Percentiles rank a stretch among this genome's conserved stretches.
Evolutionary conservation across 2,329 filamentous ascomycete species (phyloP).

Genomic region (Calonectria leucothoes): DNA sequence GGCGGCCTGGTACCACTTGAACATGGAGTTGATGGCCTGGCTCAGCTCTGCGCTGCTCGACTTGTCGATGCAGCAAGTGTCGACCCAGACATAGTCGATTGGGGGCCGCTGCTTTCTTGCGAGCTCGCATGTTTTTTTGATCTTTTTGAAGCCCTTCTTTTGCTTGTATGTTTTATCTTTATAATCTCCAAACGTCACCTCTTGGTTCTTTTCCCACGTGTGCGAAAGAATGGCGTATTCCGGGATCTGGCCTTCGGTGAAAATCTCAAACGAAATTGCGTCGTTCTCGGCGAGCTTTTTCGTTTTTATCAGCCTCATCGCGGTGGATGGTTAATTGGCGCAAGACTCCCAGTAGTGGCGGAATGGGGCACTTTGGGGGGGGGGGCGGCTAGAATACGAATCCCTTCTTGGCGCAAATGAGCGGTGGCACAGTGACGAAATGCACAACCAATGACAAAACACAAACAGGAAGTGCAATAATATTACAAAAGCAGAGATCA

Average conservation of each 20-base stretch:
- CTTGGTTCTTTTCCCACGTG: not conserved
- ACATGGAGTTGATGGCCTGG: slow-evolving; percentile 42
- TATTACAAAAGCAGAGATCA: not conserved
- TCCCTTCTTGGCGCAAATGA: not conserved
- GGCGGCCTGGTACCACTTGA: slow-evolving; percentile 35
- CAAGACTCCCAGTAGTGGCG: not conserved
- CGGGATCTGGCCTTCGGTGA: not conserved
- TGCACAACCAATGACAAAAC: not conserved
- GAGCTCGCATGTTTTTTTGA: not conserved
- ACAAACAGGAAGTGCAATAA: not conserved
- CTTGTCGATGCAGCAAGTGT: slow-evolving; percentile 13
- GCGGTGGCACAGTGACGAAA: not conserved
- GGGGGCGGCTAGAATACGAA: not conserved
- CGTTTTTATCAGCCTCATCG: slow-evolving; percentile 4
- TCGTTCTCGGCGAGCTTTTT: not conserved
- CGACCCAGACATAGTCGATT: slow-evolving; percentile 19
- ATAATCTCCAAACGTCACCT: not conserved
- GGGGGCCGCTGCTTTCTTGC: not conserved
- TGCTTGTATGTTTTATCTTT: not conserved
- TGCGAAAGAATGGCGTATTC: slow-evolving; percentile 5
- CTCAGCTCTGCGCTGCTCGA: slow-evolving; percentile 38
- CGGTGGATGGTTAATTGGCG: not conserved
- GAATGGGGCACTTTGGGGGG: too few relatives aligned
- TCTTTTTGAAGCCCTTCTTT: slow-evolving; percentile 6
- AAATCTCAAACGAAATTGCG: not conserved